Percentiles rank a stretch among this genome's conserved stretches.
phyloP scores from a whole-genome alignment of 1,139 yeast genomes.

The Lodderomyces jiufengensis region DNA sequence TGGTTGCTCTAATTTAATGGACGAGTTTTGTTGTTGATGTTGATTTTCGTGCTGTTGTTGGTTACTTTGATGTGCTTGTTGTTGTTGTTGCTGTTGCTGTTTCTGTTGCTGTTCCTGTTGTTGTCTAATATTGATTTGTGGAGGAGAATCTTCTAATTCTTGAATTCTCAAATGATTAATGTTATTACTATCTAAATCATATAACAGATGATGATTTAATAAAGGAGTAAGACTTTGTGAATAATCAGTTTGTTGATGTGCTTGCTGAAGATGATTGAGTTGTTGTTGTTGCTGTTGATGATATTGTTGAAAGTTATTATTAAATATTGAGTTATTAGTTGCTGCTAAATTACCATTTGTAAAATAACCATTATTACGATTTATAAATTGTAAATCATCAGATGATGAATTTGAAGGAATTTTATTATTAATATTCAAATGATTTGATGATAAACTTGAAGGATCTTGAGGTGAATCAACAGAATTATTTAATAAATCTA shows the following conservation, averaged over 20 bases:
- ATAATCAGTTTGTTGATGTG: conserved; percentile 2
- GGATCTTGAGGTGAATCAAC: conserved; percentile 4
- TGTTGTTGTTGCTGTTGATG: conserved; percentile 2
- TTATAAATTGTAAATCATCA: conserved; percentile 35
- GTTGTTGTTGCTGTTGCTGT: conserved; percentile 1
- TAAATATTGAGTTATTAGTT: neutral
- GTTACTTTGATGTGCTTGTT: conserved; percentile 1
- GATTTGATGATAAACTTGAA: neutral
- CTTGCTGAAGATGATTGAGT: conserved; percentile 4
- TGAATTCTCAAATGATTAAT: conserved; percentile 6
- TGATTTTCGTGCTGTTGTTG: conserved; percentile 3
- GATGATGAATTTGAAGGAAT: neutral
- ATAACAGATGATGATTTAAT: conserved; percentile 13
- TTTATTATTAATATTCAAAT: neutral
- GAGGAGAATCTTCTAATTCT: conserved; percentile 9
- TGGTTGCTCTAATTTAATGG: conserved; percentile 8
- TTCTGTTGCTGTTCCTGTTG: conserved; percentile 4
- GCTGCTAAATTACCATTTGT: neutral
- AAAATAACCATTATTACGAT: conserved; percentile 14
- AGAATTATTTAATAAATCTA: conserved; percentile 7
- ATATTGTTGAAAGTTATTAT: conserved; percentile 4
- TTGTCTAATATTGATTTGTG: neutral
- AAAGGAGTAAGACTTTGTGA: conserved; percentile 13
- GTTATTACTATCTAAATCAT: conserved; percentile 6
- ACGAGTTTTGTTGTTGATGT: neutral